Percentiles rank a stretch among this genome's conserved stretches.
Conservation (phyloP, 305 asterid species). For the Fraxinus nigra region DNA sequence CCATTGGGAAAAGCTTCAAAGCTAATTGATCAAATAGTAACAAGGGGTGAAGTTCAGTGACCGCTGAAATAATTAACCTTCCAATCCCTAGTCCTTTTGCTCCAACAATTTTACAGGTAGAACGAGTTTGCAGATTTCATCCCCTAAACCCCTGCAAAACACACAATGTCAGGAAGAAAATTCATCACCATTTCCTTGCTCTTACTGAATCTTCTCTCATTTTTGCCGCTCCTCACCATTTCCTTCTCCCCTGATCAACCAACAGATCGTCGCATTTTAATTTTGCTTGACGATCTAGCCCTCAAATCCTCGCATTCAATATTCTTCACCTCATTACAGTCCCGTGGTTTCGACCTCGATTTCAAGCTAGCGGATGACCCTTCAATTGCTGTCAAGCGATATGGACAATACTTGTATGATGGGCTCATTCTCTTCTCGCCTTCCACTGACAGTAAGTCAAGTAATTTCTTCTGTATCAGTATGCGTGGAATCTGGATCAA, state of each 20-base stretch:
- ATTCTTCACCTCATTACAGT: constrained; percentile 45
- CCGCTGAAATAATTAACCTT: background rate
- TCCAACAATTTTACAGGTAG: background rate
- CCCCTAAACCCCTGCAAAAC: constrained; percentile 19
- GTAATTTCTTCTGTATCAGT: background rate
- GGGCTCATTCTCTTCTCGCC: constrained; percentile 56
- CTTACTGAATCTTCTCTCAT: constrained; percentile 28
- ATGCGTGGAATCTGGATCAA: background rate
- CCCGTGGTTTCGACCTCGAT: constrained; percentile 64
- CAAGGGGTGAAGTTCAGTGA: background rate
- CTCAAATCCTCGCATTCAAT: constrained; percentile 70
- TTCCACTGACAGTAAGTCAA: constrained; percentile 43
- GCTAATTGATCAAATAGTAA: background rate
- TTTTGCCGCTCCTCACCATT: constrained; percentile 28
- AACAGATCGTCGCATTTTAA: constrained; percentile 51
- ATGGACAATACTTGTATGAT: constrained; percentile 54
- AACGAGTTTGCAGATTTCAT: background rate
- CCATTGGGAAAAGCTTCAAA: background rate
- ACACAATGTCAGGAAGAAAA: constrained; percentile 28
- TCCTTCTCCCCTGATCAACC: constrained; percentile 52
- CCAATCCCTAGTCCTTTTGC: background rate
- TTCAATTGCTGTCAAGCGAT: constrained; percentile 48
- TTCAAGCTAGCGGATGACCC: constrained; percentile 70
- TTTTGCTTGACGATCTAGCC: constrained; percentile 58
- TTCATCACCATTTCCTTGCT: constrained; percentile 16